Evolutionary conservation across 352 stramenopile species (phyloP), one percentile per base, ranked within the genome.

Genomic region (Pythium folliculosum): DNA sequence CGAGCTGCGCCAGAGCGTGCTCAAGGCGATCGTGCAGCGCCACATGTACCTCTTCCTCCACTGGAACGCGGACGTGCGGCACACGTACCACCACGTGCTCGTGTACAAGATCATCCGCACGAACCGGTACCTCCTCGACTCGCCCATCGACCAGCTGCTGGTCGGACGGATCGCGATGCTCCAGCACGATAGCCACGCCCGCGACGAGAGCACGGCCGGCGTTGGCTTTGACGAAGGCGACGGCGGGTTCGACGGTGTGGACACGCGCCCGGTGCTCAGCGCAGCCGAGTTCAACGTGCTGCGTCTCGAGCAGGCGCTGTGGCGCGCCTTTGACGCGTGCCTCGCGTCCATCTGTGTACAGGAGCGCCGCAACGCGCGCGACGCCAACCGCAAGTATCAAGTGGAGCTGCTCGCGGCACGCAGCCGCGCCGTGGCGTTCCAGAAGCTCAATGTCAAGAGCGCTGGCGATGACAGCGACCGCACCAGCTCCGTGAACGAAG

Each of bases 41-140:
- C 85, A 94, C 67, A 91, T 94, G 80, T 78, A 67, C 1, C 69
- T 94, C 13, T 94, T 92, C 30, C 56, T 94, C 37, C 85, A 94
- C 63, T 94, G 85, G 85, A 88, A 94, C 60, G 66, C 62, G 5
- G 85, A 92, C 37, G 85, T 94, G 9, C 72, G 85, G 6, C 76
- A 72, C 51, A 81, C 80, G 35, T 94, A 94, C 63, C 85, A 94
- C 43, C 85, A 94, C 67, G 19, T 94, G 19, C 73, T 94, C 3
- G 77, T 92, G 2, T 94, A 90, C 65, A 84, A 81, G 30, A 65
- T 90, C 22, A 65, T 81, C 0, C 78, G 82, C 51, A 78, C 81
- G 10, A 82, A 88, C 51, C 80, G 85, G 2, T 87, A 84, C 53
- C 59, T 88, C 19, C 65, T 94, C 5, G 78, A 89, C 62, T 92